Conservation (phyloP, 257 asterid species). For the Forsythia suspensa region DNA sequence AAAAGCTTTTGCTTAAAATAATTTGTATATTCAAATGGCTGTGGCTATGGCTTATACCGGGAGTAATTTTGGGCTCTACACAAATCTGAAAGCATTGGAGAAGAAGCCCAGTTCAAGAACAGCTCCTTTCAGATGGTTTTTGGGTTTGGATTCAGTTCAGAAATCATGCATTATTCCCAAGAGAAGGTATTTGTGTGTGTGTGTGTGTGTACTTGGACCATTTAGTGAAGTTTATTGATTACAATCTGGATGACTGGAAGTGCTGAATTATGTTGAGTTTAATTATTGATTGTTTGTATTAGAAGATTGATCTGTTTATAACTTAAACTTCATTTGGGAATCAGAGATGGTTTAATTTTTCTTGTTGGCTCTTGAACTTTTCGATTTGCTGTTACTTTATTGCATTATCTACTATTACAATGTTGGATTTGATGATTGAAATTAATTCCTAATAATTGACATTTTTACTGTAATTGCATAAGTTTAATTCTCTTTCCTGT, state of each 20-base stretch:
- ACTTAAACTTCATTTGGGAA: not conserved
- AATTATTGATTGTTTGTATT: slow-evolving; percentile 1
- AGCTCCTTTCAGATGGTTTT: slow-evolving; percentile 41
- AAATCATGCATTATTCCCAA: slow-evolving; percentile 47
- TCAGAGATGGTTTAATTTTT: not conserved
- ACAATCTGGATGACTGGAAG: not conserved
- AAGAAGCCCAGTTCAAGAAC: slow-evolving; percentile 49
- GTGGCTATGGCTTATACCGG: slow-evolving; percentile 82
- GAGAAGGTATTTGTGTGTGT: slow-evolving; percentile 38
- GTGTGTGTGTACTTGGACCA: too few species aligned
- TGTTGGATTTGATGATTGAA: slow-evolving; percentile 19
- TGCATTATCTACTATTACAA: slow-evolving; percentile 12
- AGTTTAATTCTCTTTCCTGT: slow-evolving; percentile 9
- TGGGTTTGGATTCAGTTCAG: slow-evolving; percentile 59
- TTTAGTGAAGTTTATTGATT: not conserved
- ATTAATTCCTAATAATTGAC: slow-evolving; percentile 1
- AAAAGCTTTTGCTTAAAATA: not conserved
- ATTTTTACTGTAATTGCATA: not conserved
- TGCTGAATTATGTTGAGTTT: slow-evolving; percentile 11
- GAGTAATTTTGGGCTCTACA: slow-evolving; percentile 41
- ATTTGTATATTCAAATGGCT: slow-evolving; percentile 47
- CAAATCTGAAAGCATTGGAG: slow-evolving; percentile 50
- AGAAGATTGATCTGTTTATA: not conserved
- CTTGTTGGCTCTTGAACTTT: not conserved
- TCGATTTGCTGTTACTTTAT: not conserved